A percentile compares a stretch with the other conserved stretches of the same genome.
Evolutionary conservation across 1,284 basidiomycete genomes (phyloP).

Genomic region (Cerioporus squamosus): DNA sequence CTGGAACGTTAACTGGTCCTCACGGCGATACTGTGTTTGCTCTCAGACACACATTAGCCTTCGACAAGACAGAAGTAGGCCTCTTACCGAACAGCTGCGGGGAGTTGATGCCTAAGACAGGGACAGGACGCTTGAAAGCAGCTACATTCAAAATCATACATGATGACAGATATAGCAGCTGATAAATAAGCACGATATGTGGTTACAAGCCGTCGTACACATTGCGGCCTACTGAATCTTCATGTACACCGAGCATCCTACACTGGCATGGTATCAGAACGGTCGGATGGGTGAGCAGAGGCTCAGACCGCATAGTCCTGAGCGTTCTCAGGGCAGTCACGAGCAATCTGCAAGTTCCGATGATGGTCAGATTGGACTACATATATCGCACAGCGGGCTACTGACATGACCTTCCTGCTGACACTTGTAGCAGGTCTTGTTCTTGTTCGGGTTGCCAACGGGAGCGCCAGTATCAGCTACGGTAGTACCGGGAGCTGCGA

Average conservation of each 20-base stretch:
- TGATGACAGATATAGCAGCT: slow-evolving; percentile 23
- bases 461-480: slow-evolving; percentile 47
- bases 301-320: slow-evolving; percentile 39
- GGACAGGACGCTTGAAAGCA: not conserved
- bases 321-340: slow-evolving; percentile 72
- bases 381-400: slow-evolving; percentile 10
- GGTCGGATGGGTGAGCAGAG: slow-evolving; percentile 3
- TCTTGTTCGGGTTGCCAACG: slow-evolving; percentile 50
- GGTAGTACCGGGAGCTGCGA: slow-evolving; percentile 67
- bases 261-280: slow-evolving; percentile 17
- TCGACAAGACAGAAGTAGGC: not conserved
- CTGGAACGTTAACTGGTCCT: too few relatives aligned
- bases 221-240: slow-evolving; percentile 18
- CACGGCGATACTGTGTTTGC: too few relatives aligned
- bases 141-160: slow-evolving; percentile 14
- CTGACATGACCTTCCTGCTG: slow-evolving; percentile 83
- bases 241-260: slow-evolving; percentile 17
- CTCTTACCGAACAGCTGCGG: not conserved
- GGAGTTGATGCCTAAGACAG: not conserved
- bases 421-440: slow-evolving; percentile 86
- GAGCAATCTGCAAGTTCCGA: slow-evolving; percentile 60
- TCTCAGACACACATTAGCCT: not conserved
- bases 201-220: slow-evolving; percentile 22
- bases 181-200: slow-evolving; percentile 29
- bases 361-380: not conserved